Percentiles rank a stretch among this genome's conserved stretches.
Conservation (phyloP, 345 rosid genomes). For the Trapa incisa region DNA sequence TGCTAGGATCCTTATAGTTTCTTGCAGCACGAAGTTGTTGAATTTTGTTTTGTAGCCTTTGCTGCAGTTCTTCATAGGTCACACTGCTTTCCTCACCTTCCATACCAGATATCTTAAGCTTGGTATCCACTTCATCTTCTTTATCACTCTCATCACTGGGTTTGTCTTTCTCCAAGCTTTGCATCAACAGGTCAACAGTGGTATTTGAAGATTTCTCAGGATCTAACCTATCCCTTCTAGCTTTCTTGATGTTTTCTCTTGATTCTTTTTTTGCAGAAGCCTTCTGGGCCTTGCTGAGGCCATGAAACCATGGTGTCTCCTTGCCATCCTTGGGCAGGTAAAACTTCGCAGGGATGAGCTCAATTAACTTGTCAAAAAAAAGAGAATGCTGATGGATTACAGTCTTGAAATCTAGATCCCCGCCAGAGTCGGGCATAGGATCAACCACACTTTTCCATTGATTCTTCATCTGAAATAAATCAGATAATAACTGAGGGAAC, state of each 20-base stretch:
- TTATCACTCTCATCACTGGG: conserved; percentile 21
- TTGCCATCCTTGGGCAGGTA: conserved; percentile 60
- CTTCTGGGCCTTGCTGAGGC: conserved; percentile 59
- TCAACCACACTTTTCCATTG: conserved; percentile 16
- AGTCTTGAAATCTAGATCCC: conserved; percentile 26
- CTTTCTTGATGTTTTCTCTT: conserved; percentile 60
- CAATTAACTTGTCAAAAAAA: conserved; percentile 62
- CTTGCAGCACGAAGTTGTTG: conserved; percentile 60
- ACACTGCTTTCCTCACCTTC: conserved; percentile 30
- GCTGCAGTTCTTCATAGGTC: conserved; percentile 69
- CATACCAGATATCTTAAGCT: conserved; percentile 22
- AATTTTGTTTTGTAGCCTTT: conserved; percentile 50
- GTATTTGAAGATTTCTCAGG: conserved; percentile 47
- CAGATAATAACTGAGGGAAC: background rate
- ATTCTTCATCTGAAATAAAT: conserved; percentile 31
- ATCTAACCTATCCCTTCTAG: conserved; percentile 64
- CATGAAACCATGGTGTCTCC: conserved; percentile 67
- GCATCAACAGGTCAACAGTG: conserved; percentile 55
- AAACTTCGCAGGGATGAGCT: conserved; percentile 82
- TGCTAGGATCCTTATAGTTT: conserved; percentile 19
- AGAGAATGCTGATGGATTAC: conserved; percentile 36
- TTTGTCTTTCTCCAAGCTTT: conserved; percentile 57
- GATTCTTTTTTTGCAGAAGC: conserved; percentile 57
- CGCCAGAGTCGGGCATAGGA: background rate
- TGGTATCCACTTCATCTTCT: conserved; percentile 27